Percentiles rank a stretch among this genome's conserved stretches.
phyloP scores from a whole-genome alignment of 2,329 filamentous ascomycete genomes.

The Colletotrichum echinochloae region DNA sequence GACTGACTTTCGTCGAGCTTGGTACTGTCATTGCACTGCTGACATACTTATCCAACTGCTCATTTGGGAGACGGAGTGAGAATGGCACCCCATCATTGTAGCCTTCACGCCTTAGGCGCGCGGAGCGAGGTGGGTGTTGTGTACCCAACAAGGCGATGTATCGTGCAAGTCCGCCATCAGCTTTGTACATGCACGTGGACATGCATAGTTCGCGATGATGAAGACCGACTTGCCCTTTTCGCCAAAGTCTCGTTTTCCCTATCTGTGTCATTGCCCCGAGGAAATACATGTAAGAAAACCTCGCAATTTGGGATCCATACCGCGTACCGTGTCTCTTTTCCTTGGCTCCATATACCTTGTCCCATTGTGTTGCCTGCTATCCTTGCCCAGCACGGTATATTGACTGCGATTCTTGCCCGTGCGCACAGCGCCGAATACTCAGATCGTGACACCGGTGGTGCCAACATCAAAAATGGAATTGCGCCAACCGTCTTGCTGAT shows the following conservation, averaged over 20 bases:
- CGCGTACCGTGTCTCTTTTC: conserved; percentile 13
- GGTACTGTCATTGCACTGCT: conserved; percentile 17
- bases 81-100: background rate
- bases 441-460: conserved; percentile 45
- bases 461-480: conserved; percentile 81
- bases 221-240: conserved; percentile 27
- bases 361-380: background rate
- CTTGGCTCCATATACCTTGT: background rate
- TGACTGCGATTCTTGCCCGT: conserved; percentile 20
- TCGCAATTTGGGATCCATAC: conserved; percentile 13
- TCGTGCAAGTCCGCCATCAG: background rate
- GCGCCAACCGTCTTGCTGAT: conserved; percentile 79
- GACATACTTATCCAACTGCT: conserved; percentile 17
- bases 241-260: conserved; percentile 28
- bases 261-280: conserved; percentile 20
- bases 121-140: background rate
- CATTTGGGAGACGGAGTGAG: conserved; percentile 12
- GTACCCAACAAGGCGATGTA: background rate
- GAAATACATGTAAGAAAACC: background rate
- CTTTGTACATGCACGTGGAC: background rate
- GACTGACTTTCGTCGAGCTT: conserved; percentile 4
- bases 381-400: background rate
- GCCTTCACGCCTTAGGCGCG: background rate
- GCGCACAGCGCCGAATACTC: conserved; percentile 12
- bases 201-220: conserved; percentile 4